Conservation (phyloP, 176 grass and related monocot species). For the Musa schizocarpa region DNA sequence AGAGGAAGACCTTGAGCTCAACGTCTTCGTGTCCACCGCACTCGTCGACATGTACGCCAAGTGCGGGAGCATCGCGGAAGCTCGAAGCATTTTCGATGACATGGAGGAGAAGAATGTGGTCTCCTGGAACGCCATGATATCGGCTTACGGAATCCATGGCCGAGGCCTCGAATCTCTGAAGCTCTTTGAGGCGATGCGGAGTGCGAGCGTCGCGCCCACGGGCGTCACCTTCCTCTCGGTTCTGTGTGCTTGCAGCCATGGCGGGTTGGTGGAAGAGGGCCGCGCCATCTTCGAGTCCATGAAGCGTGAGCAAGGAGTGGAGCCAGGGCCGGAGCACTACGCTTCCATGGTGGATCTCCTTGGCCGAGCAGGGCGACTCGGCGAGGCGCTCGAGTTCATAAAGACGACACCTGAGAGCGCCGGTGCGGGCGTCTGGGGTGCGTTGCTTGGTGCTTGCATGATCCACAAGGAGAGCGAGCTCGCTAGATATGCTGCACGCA, state of each 20-base stretch:
- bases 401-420: not conserved
- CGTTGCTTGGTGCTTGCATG: conserved; percentile 24
- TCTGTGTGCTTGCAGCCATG: conserved; percentile 25
- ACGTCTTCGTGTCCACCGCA: conserved; percentile 24
- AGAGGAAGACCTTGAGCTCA: conserved; percentile 17
- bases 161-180: conserved; percentile 14
- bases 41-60: conserved; percentile 26
- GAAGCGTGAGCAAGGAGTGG: conserved; percentile 7
- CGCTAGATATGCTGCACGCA: conserved; percentile 4
- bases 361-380: conserved; percentile 12
- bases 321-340: conserved; percentile 15
- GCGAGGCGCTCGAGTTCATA: conserved; percentile 16
- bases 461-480: conserved; percentile 20
- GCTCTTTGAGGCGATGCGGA: conserved; percentile 18
- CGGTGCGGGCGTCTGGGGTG: conserved; percentile 24
- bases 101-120: conserved; percentile 28
- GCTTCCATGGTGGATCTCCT: conserved; percentile 27
- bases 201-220: conserved; percentile 10
- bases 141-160: conserved; percentile 23
- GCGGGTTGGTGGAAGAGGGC: conserved; percentile 17
- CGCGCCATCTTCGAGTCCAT: conserved; percentile 3
- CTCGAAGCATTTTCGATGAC: conserved; percentile 13
- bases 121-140: conserved; percentile 29
- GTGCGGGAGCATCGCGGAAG: conserved; percentile 14
- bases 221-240: conserved; percentile 16